Evolutionary conservation across 73 alveolate genomes (phyloP).

Genomic region (Paramecium primaurelia): DNA sequence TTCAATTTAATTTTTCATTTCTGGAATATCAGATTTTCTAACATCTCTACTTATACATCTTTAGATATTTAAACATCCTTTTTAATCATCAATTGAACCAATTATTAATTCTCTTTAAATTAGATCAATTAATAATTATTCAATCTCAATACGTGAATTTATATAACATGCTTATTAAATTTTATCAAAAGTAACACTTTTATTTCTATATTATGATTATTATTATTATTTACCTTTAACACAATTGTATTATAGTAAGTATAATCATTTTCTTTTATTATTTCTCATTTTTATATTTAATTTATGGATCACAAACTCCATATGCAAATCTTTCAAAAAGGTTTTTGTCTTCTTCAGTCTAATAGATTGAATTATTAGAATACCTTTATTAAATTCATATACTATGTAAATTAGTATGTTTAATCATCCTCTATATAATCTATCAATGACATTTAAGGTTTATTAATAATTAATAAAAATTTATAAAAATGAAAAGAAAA

Average conservation of each 20-base stretch:
- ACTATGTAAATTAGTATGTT: not conserved
- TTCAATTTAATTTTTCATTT: not conserved
- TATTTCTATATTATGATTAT: not conserved
- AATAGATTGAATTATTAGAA: not conserved
- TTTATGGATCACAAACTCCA: not conserved
- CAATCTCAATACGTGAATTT: not conserved
- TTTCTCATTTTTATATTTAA: not conserved
- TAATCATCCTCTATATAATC: not conserved
- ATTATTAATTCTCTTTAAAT: not conserved
- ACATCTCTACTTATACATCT: slow-evolving; percentile 9
- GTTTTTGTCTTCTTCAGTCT: not conserved
- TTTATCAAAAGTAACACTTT: not conserved
- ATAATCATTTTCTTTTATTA: not conserved
- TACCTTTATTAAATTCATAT: not conserved
- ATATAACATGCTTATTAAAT: not conserved
- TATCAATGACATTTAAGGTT: not conserved
- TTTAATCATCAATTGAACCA: not conserved
- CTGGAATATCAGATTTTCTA: not conserved
- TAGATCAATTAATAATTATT: not conserved
- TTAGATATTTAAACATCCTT: not conserved
- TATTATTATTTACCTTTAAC: not conserved
- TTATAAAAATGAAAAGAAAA: not conserved
- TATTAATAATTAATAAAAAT: not conserved
- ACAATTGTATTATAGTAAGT: not conserved
- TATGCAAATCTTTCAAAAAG: not conserved